phyloP scores from a whole-genome alignment of 73 alveolate species.

The Paramecium sexaurelia region DNA sequence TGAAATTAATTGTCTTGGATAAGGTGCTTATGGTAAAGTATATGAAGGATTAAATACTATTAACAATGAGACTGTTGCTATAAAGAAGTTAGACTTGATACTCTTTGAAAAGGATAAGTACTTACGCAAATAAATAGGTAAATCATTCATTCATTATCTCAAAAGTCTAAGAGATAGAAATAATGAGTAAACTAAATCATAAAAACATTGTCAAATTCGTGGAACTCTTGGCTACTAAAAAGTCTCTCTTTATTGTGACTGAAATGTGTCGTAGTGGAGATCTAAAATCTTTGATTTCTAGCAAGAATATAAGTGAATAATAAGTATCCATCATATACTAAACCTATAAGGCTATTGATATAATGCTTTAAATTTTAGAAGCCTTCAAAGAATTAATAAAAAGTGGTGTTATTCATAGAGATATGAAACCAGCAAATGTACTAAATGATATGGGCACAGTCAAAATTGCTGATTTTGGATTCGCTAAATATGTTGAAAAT shows the following conservation, averaged over 20 bases:
- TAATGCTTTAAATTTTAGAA: not conserved
- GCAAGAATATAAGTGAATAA: not conserved
- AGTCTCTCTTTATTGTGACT: not conserved
- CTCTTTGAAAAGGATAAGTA: slow-evolving; percentile 31
- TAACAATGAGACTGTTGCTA: slow-evolving; percentile 51
- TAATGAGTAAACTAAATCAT: not conserved
- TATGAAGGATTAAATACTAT: slow-evolving; percentile 64
- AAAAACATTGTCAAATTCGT: not conserved
- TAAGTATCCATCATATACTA: not conserved
- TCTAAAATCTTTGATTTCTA: not conserved
- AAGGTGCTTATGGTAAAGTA: slow-evolving; percentile 62
- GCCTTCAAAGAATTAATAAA: not conserved
- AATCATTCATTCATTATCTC: not conserved
- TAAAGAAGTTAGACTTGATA: slow-evolving; percentile 36
- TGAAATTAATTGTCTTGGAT: slow-evolving; percentile 33
- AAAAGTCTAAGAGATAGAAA: not conserved
- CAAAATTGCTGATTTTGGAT: slow-evolving; percentile 60
- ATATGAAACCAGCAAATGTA: slow-evolving; percentile 60
- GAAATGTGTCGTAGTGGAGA: slow-evolving; percentile 33
- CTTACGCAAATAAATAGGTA: not conserved
- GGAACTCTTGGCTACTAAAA: slow-evolving; percentile 1
- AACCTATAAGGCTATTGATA: slow-evolving; percentile 7
- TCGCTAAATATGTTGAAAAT: slow-evolving; percentile 59
- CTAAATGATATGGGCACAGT: slow-evolving; percentile 33
- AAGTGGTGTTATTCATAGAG: slow-evolving; percentile 56